A percentile compares a stretch with the other conserved stretches of the same genome.
These are phyloP conservation scores for Aspergillus aculeatus DNA, from an alignment of 2,329 filamentous ascomycete species.

Conservation along the genomic window DNA sequence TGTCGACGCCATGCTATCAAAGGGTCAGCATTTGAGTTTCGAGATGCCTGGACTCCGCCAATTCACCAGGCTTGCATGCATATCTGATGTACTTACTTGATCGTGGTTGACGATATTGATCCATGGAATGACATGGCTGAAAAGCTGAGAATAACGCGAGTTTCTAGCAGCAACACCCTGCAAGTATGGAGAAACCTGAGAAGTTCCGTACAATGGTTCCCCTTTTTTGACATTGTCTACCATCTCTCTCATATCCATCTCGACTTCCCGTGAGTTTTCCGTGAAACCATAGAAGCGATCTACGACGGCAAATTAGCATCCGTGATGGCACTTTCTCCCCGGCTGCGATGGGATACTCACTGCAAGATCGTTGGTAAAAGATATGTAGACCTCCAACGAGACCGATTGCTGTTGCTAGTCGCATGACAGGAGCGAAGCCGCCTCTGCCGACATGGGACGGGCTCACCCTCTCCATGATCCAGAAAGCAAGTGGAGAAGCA, in stretches of 20 bases:
- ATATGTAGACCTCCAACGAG: slow-evolving; percentile 76
- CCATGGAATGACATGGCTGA: slow-evolving; percentile 85
- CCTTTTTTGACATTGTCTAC: slow-evolving; percentile 92
- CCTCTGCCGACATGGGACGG: slow-evolving; percentile 82
- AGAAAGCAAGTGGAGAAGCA: slow-evolving; percentile 71
- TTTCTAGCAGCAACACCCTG: slow-evolving; percentile 91
- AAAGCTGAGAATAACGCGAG: slow-evolving; percentile 84
- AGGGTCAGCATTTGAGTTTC: slow-evolving; percentile 17
- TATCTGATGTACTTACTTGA: slow-evolving; percentile 47
- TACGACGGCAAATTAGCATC: slow-evolving; percentile 39
- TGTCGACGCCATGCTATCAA: slow-evolving; percentile 84
- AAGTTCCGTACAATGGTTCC: slow-evolving; percentile 83
- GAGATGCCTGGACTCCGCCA: neutral
- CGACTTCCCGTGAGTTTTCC: slow-evolving; percentile 87
- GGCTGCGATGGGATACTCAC: slow-evolving; percentile 57
- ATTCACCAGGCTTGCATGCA: neutral
- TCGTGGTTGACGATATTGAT: slow-evolving; percentile 98
- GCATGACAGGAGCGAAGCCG: slow-evolving; percentile 79
- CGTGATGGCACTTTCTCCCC: neutral
- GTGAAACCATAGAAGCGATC: slow-evolving; percentile 94
- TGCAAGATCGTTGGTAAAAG: slow-evolving; percentile 77
- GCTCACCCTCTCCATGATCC: slow-evolving; percentile 76
- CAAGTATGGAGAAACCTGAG: slow-evolving; percentile 76
- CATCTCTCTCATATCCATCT: slow-evolving; percentile 99
- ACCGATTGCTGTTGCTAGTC: slow-evolving; percentile 71